Conservation (phyloP, 768 basidiomycete species). For the Auricularia heimuer region DNA sequence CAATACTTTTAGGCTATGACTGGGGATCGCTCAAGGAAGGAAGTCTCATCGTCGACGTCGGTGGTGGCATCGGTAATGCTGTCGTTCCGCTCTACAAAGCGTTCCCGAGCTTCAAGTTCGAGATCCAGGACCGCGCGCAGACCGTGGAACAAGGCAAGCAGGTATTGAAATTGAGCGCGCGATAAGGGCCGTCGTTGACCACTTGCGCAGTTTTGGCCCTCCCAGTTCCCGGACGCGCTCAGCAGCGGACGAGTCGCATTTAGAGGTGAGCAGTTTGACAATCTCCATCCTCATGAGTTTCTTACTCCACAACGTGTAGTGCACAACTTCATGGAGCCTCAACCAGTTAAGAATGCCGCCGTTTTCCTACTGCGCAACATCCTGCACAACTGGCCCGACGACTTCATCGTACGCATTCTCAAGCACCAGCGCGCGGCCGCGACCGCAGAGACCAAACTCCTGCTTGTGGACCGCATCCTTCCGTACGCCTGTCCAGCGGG, state of each 20-base stretch:
- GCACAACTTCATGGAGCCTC: constrained; percentile 14
- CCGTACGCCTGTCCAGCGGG: constrained; percentile 12
- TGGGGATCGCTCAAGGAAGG: constrained; percentile 16
- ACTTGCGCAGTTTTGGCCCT: neutral
- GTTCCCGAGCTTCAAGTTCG: constrained; percentile 17
- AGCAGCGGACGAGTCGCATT: constrained; percentile 23
- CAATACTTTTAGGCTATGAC: constrained; percentile 18
- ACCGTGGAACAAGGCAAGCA: constrained; percentile 16
- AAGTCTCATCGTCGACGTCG: constrained; percentile 25
- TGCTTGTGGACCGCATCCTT: constrained; percentile 14
- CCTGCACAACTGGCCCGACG: constrained; percentile 20
- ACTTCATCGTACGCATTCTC: constrained; percentile 10
- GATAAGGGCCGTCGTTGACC: neutral
- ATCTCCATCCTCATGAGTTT: neutral
- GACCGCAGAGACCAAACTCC: constrained; percentile 4
- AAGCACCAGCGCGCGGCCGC: constrained; percentile 14
- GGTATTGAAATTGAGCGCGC: constrained; percentile 4
- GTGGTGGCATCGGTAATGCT: constrained; percentile 22
- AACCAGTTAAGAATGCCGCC: constrained; percentile 13
- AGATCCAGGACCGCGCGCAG: constrained; percentile 23
- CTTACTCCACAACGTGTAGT: neutral
- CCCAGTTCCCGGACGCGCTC: constrained; percentile 3
- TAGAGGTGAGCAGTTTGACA: constrained; percentile 37
- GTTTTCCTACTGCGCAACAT: constrained; percentile 16
- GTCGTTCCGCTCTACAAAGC: constrained; percentile 15